Base-by-base conservation (phyloP, 2,329 filamentous ascomycete species). In the Thelonectria blattea region DNA sequence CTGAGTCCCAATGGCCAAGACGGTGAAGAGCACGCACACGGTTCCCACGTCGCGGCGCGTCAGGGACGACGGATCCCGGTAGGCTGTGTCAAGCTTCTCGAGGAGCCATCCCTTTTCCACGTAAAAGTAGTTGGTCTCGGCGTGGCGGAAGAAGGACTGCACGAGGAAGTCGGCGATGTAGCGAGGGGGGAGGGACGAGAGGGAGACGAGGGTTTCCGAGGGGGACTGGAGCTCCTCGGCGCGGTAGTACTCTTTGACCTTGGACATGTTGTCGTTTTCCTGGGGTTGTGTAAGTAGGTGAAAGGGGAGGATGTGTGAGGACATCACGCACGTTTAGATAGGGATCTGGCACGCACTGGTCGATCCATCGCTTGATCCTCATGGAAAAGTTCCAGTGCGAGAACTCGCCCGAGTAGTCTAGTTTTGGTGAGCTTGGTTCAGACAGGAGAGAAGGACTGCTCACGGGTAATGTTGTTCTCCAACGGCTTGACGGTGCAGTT, bases 311-410 rank as follows among this genome's bases (percentile, higher is more conserved):
- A 18, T 47, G n/a, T n/a, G n/a, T 47, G 20, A n/a, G 14, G 27
- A 12, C 20, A 17, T 5, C n/a, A 34, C 64, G 60, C 69, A 71
- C 73, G 58, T 66, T 72, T 56, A 63, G 67, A 39, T 49, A 47
- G 15, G 60, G 56, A 12, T 68, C 68, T 39, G 71, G 70, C 10
- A 72, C 73, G 57, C 73, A 76, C 50, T 78, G 73, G 55, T 82
- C 77, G 12, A 82, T 78, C 67, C 78, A 79, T n/a, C 78, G 75
- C 61, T 81, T 81, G 62, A 81, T 76, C 30, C 78, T 72, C 79
- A 81, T 81, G 41, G 80, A 82, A 65, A 83, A 83, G 62, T 82
- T 82, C 79, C 80, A 82, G 58, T 83, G 80, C 1, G 80, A 83
- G 63, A 83, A 82, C 62, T 83, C 81, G 9, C 81, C 80, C 1